Conservation (phyloP, 371 early-diverging fungal genomes). For the Apophysomyces variabilis region DNA sequence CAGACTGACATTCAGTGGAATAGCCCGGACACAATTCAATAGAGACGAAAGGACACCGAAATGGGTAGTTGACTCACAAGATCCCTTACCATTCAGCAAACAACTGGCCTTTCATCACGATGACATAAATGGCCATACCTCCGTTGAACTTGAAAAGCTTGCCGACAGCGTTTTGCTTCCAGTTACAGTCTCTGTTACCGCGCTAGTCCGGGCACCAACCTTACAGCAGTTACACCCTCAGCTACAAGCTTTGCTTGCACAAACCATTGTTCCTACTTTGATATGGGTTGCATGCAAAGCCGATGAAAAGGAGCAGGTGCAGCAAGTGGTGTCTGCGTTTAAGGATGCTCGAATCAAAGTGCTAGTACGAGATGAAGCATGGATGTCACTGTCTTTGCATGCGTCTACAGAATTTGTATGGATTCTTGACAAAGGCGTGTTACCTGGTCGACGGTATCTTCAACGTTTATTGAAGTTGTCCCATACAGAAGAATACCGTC, state of each 20-base stretch:
- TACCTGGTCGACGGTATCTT: constrained; percentile 52
- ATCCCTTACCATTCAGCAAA: constrained; percentile 6
- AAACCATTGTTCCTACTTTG: constrained; percentile 52
- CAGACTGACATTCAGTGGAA: background rate
- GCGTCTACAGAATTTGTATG: constrained; percentile 53
- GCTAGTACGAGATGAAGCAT: constrained; percentile 36
- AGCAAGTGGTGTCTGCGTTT: constrained; percentile 31
- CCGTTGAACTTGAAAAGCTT: constrained; percentile 29
- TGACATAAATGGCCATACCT: constrained; percentile 24
- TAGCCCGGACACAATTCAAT: constrained; percentile 19
- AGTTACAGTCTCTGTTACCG: constrained; percentile 52
- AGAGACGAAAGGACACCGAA: constrained; percentile 23
- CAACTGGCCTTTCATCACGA: constrained; percentile 12
- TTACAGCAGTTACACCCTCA: constrained; percentile 39
- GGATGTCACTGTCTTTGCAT: constrained; percentile 44
- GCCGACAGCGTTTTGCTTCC: constrained; percentile 10
- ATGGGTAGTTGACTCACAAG: constrained; percentile 17
- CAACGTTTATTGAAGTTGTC: constrained; percentile 51
- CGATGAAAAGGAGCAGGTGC: constrained; percentile 19
- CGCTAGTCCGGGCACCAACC: constrained; percentile 46
- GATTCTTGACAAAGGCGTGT: constrained; percentile 50
- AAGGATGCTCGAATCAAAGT: constrained; percentile 35
- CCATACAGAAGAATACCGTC: constrained; percentile 46
- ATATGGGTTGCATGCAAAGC: constrained; percentile 55
- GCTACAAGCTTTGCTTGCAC: constrained; percentile 51